Evolutionary conservation across 2,329 filamentous ascomycete genomes (phyloP).

Genomic region (Cryphonectria radicalis): DNA sequence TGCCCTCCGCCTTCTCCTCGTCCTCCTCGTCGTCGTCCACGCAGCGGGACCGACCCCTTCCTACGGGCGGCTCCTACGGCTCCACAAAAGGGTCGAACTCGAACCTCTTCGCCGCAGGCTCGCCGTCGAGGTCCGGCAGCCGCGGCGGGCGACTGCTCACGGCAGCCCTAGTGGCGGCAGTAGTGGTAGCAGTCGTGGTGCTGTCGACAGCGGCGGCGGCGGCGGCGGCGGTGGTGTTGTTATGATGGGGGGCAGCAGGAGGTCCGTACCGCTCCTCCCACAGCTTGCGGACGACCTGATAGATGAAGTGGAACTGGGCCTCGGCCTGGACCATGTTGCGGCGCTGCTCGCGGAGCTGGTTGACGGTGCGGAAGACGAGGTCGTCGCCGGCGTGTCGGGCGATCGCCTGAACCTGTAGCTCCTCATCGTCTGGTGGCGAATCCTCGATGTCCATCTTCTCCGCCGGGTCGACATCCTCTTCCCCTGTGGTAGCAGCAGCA

Average conservation of each 20-base stretch:
- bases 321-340: slow-evolving; percentile 96
- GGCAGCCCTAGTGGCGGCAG: neutral
- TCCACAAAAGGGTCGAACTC: slow-evolving; percentile 54
- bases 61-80: slow-evolving; percentile 32
- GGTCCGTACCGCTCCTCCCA: slow-evolving; percentile 69
- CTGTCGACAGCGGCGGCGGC: neutral
- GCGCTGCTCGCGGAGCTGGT: slow-evolving; percentile 80
- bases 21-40: neutral
- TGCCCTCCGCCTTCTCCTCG: neutral
- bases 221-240: neutral
- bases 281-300: slow-evolving; percentile 77
- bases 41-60: slow-evolving; percentile 18
- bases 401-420: slow-evolving; percentile 32
- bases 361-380: slow-evolving; percentile 77
- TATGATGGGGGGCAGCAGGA: neutral
- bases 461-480: slow-evolving; percentile 39
- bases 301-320: slow-evolving; percentile 83
- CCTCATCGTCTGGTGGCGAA: slow-evolving; percentile 18
- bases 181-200: neutral
- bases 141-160: neutral
- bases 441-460: slow-evolving; percentile 15
- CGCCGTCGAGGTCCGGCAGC: slow-evolving; percentile 36
- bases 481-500: slow-evolving; percentile 1
- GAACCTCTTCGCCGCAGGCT: slow-evolving; percentile 58
- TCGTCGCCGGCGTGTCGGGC: slow-evolving; percentile 51